Base-by-base conservation (phyloP, 352 stramenopile genomes). In the Pythium brassicae region DNA sequence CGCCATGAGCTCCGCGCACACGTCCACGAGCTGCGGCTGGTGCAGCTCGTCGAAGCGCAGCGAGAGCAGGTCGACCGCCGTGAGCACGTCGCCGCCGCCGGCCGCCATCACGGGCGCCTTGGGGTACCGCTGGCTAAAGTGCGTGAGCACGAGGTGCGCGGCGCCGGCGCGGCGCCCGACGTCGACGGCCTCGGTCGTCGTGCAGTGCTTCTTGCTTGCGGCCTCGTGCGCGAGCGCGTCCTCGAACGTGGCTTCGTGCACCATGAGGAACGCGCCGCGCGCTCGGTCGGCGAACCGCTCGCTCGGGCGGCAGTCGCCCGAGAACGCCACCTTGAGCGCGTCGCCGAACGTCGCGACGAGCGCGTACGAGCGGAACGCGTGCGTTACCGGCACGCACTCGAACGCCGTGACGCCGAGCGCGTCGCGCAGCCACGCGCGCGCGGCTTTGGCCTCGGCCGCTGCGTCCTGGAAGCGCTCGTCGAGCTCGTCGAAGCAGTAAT, bases 191-290 rank as follows among this genome's bases (percentile, higher is more conserved):
- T 99, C 94, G 2, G 76, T 71, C 23, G 97, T 94, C 8, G 97
- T 99, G 44, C 76, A 97, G 80, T 99, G 97, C 34, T 86, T 74
- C 72, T 99, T 99, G 27, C 95, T 73, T 43, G 93, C 83, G 19
- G 97, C 97, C 62, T 99, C 95, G 26, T 86, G 69, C 45, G 83
- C 63, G 79, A 98, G 88, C 46, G 80, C 83, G 71, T 99, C 89
- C 53, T 98, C 96, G 67, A 99, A 99, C 1, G 97, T 99, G 27
- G 97, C 96, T 72, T 99, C 97, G 62, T 99, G 97, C 55, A 99
- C 96, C 14, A 99, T 75, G 34, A 99, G 53, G 80, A 87, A 88
- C 61, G 70, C 77, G 17, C 70, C 72, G n/a, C 63, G 68, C 1
- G 72, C 83, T 54, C 81, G 87, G 3, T 62, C 23, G 2, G 78